Conservation (phyloP, 2,329 filamentous ascomycete genomes). For the Phaeosphaeriaceae sp. region DNA sequence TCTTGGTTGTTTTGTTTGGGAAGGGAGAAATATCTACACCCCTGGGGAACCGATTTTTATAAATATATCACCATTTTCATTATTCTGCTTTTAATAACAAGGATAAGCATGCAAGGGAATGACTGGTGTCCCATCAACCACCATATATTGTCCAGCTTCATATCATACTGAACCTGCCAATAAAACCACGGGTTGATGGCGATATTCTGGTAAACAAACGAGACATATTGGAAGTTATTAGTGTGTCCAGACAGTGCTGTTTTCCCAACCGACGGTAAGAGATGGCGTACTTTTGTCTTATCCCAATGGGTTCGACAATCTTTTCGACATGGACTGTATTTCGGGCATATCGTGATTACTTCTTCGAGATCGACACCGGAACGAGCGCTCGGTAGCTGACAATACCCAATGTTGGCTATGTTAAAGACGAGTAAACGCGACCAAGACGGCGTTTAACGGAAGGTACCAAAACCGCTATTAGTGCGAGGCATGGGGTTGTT, state of each 20-base stretch:
- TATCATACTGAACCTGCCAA: conserved; percentile 21
- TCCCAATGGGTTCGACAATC: conserved; percentile 40
- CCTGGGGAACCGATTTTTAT: conserved; percentile 14
- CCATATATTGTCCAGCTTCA: conserved; percentile 17
- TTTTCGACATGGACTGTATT: conserved; percentile 40
- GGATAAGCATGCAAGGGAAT: conserved; percentile 30
- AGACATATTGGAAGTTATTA: conserved; percentile 28
- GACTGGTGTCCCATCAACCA: conserved; percentile 24
- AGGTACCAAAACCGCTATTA: conserved; percentile 31
- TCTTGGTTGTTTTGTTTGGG: conserved; percentile 21
- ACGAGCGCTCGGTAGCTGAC: conserved; percentile 33
- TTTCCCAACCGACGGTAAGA: conserved; percentile 30
- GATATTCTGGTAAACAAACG: conserved; percentile 43
- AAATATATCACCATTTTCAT: conserved; percentile 24
- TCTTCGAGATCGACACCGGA: conserved; percentile 38
- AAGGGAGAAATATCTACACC: conserved; percentile 29
- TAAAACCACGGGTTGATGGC: conserved; percentile 20
- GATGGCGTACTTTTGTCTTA: conserved; percentile 34
- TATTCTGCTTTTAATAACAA: conserved; percentile 21
- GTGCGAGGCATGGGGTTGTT: conserved; percentile 34
- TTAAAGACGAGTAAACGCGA: conserved; percentile 21
- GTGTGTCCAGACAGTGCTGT: conserved; percentile 34
- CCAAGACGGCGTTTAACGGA: conserved; percentile 28
- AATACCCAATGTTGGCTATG: conserved; percentile 39
- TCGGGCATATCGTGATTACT: conserved; percentile 42